Base-by-base conservation (phyloP, 2,329 filamentous ascomycete species). In the Apiospora marii region DNA sequence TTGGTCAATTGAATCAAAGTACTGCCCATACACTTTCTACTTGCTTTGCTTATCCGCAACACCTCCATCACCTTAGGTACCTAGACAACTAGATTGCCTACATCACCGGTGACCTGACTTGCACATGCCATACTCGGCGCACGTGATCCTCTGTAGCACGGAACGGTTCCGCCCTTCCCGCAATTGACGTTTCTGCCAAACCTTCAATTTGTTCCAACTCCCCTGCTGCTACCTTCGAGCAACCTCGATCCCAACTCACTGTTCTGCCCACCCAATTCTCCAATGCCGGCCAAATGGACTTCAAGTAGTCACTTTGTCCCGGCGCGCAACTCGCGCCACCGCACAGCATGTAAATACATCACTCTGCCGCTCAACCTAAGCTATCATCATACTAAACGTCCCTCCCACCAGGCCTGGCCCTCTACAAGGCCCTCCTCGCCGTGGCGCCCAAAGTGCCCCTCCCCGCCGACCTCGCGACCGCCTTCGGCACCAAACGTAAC, bases 341-440 rank as follows among this genome's bases (percentile, higher is more conserved):
- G 89, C 74, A 80, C 78, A 77, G 88, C 89, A 78, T 88, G 85
- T 86, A 64, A 51, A 51, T 51, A 64, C 8, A 64, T 64, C 53
- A 19, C 34, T 16, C 79, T 69, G 80, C 67, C 24, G 4, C 37
- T 46, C 30, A 16, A 43, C 48, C 64, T 24, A 68, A 24, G n/a
- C 43, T n/a, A n/a, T n/a, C n/a, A n/a, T n/a, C n/a, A 37, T 1
- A 37, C 72, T n/a, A 73, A 73, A 67, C 64, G n/a, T 37, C 8
- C 37, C 1, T 72, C 43, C n/a, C 64, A 30, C 46, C 49, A 92
- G 91, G 90, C 79, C 87, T 93, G 74, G 92, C 93, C 69, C 89
- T 96, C 68, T 95, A 92, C 83, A 88, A 92, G 74, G 90, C 92
- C 48, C 88, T 96, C 71, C 83, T 94, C 70, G 86, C 86, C 74